Evolutionary conservation across 2,329 filamentous ascomycete species (phyloP).

Genomic region (Westerdykella ornata): DNA sequence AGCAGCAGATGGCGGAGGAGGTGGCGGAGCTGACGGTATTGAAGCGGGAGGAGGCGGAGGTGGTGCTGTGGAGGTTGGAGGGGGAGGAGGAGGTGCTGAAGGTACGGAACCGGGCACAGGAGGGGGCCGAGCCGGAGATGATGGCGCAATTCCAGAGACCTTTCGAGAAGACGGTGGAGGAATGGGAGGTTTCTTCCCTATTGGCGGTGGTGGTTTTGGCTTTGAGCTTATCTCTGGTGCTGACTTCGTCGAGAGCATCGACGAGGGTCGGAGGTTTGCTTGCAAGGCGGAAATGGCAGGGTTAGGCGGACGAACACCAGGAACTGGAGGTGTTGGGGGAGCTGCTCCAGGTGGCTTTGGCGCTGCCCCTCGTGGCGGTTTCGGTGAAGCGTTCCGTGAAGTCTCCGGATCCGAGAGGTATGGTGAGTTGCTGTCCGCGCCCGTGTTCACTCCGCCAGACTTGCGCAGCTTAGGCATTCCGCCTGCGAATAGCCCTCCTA

Average conservation of each 20-base stretch:
- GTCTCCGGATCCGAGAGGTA: conserved; percentile 78
- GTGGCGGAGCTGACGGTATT: conserved; percentile 31
- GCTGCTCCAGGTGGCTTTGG: conserved; percentile 44
- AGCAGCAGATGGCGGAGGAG: conserved; percentile 36
- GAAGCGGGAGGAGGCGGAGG: conserved; percentile 23
- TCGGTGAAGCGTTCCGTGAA: conserved; percentile 45
- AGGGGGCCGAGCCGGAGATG: conserved; percentile 40
- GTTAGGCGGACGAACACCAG: conserved; percentile 49
- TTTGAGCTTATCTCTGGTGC: conserved; percentile 46
- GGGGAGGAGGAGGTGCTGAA: conserved; percentile 34
- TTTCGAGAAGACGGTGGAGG: conserved; percentile 53
- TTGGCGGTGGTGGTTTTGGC: conserved; percentile 66
- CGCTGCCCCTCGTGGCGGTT: conserved; percentile 48
- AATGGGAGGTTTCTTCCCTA: conserved; percentile 65
- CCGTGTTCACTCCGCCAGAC: conserved; percentile 58
- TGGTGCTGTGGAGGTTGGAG: conserved; percentile 39
- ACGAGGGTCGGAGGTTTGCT: conserved; percentile 49
- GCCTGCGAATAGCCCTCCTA: conserved; percentile 82
- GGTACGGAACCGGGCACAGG: conserved; percentile 31
- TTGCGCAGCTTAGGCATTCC: conserved; percentile 95
- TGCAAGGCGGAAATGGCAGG: conserved; percentile 50
- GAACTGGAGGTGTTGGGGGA: conserved; percentile 44
- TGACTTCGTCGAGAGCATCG: conserved; percentile 53
- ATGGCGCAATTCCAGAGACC: conserved; percentile 45
- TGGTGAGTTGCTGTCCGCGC: conserved; percentile 60